Conservation (phyloP, 805 yeast species). For the Metschnikowia hibisci region DNA sequence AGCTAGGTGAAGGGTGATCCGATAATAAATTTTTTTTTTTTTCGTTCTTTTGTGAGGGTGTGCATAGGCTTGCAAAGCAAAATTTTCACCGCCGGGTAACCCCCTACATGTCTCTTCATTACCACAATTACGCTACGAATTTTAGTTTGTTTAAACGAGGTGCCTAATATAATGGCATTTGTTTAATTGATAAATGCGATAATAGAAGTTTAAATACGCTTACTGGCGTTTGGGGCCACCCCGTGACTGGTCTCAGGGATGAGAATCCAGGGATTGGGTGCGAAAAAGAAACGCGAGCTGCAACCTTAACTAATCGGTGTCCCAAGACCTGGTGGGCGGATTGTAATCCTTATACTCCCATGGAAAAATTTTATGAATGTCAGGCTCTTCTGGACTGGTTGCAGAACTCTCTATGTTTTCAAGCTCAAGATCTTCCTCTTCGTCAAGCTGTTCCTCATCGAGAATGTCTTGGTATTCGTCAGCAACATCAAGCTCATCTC, state of each 20-base stretch:
- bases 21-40: conserved; percentile 12
- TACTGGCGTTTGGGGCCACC: neutral
- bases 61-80: conserved; percentile 13
- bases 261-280: neutral
- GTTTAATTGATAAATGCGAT: too few relatives aligned
- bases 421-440: conserved; percentile 2
- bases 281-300: conserved; percentile 2
- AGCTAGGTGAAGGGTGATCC: conserved; percentile 3
- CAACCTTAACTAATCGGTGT: conserved; percentile 6
- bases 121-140: too few relatives aligned
- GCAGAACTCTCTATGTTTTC: neutral
- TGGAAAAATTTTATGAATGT: conserved; percentile 29
- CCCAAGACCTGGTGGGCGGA: conserved; percentile 27
- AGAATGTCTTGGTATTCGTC: conserved; percentile 1
- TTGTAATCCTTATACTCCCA: conserved; percentile 29
- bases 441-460: conserved; percentile 8
- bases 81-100: conserved; percentile 21
- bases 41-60: conserved; percentile 2
- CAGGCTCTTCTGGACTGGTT: neutral
- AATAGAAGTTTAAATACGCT: neutral
- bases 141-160: too few relatives aligned
- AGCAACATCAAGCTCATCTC: conserved; percentile 3
- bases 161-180: too few relatives aligned
- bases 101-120: neutral
- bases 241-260: neutral